A percentile compares a stretch with the other conserved stretches of the same genome.
Conservation (phyloP, 2,329 filamentous ascomycete species). For the Cryphonectria nitschkei region DNA sequence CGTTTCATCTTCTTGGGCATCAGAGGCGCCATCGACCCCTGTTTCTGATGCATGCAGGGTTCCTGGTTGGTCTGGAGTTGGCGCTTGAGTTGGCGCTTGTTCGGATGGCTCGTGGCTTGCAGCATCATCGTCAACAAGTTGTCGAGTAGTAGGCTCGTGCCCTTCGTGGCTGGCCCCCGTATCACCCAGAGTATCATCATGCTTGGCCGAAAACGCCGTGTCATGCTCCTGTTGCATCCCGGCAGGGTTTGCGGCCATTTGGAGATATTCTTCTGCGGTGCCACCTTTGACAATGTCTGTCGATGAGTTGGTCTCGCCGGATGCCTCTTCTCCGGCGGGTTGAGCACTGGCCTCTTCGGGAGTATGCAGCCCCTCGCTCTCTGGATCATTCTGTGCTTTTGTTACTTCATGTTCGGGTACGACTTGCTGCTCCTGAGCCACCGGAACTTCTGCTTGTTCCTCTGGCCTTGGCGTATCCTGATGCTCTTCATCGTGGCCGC, state of each 20-base stretch:
- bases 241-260: constrained; percentile 12
- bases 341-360: background rate
- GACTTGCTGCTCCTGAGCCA: background rate
- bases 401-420: background rate
- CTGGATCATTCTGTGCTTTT: background rate
- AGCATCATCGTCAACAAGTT: background rate
- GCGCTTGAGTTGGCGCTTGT: background rate
- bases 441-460: background rate
- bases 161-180: background rate
- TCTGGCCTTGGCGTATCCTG: background rate
- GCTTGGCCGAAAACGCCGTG: background rate
- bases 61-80: background rate
- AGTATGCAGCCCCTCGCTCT: background rate
- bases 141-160: background rate
- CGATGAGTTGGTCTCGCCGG: background rate
- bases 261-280: constrained; percentile 22
- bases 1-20: background rate
- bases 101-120: background rate
- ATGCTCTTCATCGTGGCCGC: background rate
- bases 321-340: background rate
- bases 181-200: background rate
- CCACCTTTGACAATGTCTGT: constrained; percentile 16
- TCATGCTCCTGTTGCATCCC: constrained; percentile 3
- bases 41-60: background rate
- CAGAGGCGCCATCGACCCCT: background rate